These are phyloP conservation scores for Fusarium albosuccineum DNA, from an alignment of 2,329 filamentous ascomycete genomes.

Conservation along the genomic window DNA sequence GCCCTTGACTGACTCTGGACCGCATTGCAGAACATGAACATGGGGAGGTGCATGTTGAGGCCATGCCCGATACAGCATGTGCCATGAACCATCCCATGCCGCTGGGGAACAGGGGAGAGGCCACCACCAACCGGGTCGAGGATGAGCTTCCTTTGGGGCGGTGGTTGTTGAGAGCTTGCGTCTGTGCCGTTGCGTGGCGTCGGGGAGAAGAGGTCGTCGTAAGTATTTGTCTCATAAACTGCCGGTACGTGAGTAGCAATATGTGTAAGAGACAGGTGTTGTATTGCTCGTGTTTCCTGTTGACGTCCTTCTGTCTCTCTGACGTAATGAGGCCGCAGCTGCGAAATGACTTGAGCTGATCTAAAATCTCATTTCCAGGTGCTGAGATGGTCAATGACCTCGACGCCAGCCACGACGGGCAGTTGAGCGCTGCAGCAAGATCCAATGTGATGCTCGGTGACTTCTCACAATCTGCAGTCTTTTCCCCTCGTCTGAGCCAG, in stretches of 20 bases:
- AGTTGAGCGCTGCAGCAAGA: no score
- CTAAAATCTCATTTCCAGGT: background rate
- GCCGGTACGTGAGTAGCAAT: constrained; percentile 1
- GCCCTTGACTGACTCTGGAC: constrained; percentile 24
- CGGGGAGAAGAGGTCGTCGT: background rate
- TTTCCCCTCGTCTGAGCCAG: background rate
- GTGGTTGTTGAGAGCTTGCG: constrained; percentile 5
- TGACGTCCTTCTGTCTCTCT: background rate
- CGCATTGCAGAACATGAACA: constrained; percentile 24
- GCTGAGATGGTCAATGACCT: background rate
- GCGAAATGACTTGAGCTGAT: background rate
- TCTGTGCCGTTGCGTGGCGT: constrained; percentile 13
- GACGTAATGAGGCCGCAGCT: background rate
- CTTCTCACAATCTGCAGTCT: no score
- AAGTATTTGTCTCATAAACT: no score
- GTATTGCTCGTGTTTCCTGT: background rate
- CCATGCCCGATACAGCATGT: constrained; percentile 45
- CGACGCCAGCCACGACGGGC: background rate
- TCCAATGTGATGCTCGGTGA: no score
- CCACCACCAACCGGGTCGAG: constrained; percentile 23
- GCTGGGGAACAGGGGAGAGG: constrained; percentile 23
- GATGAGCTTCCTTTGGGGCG: constrained; percentile 13
- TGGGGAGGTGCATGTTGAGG: constrained; percentile 16
- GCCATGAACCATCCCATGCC: constrained; percentile 42
- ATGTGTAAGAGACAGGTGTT: no score